Conservation (phyloP, 2,329 filamentous ascomycete genomes). For the Metarhizium rileyi region DNA sequence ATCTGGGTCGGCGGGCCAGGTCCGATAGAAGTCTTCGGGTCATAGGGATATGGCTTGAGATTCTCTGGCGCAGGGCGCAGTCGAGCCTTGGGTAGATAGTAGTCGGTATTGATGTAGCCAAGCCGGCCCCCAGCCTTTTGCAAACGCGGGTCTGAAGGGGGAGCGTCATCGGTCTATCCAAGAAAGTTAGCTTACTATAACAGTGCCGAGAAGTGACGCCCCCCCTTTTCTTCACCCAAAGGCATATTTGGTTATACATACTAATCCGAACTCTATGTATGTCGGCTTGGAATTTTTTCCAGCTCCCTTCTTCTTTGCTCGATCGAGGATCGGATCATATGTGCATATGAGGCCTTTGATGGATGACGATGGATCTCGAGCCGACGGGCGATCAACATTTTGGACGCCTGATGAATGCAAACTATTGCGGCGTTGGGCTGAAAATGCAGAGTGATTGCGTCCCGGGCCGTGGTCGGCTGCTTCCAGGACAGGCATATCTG, state of each 20-base stretch:
- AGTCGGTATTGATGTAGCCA: constrained; percentile 60
- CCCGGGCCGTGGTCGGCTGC: constrained; percentile 29
- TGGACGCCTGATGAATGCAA: constrained; percentile 24
- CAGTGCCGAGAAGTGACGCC: constrained; percentile 43
- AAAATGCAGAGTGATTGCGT: constrained; percentile 13
- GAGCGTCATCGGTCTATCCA: constrained; percentile 68
- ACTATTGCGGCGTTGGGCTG: constrained; percentile 21
- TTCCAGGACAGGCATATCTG: constrained; percentile 44
- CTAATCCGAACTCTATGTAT: constrained; percentile 56
- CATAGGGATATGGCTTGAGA: constrained; percentile 71
- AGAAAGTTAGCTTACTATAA: constrained; percentile 44
- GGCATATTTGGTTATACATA: constrained; percentile 42
- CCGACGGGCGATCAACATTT: constrained; percentile 35
- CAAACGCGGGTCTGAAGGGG: constrained; percentile 74
- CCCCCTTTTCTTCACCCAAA: constrained; percentile 32
- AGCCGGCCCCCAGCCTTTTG: constrained; percentile 52
- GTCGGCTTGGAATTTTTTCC: constrained; percentile 49
- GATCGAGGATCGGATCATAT: constrained; percentile 51
- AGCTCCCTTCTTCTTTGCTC: constrained; percentile 36
- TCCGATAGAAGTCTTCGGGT: constrained; percentile 73
- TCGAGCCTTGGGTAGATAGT: constrained; percentile 61
- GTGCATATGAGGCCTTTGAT: constrained; percentile 48
- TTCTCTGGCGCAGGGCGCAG: constrained; percentile 67
- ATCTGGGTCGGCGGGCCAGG: constrained; percentile 85
- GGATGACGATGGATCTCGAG: constrained; percentile 45